Conservation (phyloP, 2,329 filamentous ascomycete species). For the Colletotrichum tanaceti region DNA sequence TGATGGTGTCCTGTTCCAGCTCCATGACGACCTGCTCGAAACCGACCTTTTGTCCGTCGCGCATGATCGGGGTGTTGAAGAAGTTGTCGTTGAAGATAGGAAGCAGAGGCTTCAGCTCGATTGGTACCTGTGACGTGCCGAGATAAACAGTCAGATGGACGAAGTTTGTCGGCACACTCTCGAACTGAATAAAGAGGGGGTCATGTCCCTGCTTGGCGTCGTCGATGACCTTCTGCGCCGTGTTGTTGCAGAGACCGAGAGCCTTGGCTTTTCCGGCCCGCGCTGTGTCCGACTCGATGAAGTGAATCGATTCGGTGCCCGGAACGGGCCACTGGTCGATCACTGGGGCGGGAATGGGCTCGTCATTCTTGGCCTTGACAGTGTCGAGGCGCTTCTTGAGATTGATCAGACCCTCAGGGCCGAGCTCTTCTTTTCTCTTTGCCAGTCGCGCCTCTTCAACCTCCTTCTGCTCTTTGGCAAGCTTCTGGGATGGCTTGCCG, state of each 20-base stretch:
- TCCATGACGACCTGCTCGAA: constrained; percentile 95
- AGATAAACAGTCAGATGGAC: constrained; percentile 86
- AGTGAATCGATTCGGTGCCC: constrained; percentile 89
- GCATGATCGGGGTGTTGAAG: constrained; percentile 89
- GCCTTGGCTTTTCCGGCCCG: constrained; percentile 81
- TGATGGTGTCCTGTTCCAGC: constrained; percentile 90
- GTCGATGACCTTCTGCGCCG: constrained; percentile 82
- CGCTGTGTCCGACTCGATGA: constrained; percentile 88
- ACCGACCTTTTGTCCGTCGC: constrained; percentile 79
- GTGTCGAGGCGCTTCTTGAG: constrained; percentile 80
- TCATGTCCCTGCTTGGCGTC: constrained; percentile 67
- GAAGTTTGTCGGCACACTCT: constrained; percentile 93
- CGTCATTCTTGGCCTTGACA: constrained; percentile 89
- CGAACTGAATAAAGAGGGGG: constrained; percentile 96
- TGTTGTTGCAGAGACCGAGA: constrained; percentile 74
- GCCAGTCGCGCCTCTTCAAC: constrained; percentile 84
- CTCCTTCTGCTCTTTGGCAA: constrained; percentile 83
- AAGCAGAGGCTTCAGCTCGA: constrained; percentile 86
- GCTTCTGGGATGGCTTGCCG: constrained; percentile 82
- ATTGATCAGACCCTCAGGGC: constrained; percentile 81
- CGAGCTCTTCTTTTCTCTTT: constrained; percentile 81
- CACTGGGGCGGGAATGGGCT: constrained; percentile 84
- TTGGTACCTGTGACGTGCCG: constrained; percentile 80
- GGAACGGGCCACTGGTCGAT: constrained; percentile 86
- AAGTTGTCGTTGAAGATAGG: constrained; percentile 90